Conservation (phyloP, 371 early-diverging fungal genomes). For the Mortierella polycephala region DNA sequence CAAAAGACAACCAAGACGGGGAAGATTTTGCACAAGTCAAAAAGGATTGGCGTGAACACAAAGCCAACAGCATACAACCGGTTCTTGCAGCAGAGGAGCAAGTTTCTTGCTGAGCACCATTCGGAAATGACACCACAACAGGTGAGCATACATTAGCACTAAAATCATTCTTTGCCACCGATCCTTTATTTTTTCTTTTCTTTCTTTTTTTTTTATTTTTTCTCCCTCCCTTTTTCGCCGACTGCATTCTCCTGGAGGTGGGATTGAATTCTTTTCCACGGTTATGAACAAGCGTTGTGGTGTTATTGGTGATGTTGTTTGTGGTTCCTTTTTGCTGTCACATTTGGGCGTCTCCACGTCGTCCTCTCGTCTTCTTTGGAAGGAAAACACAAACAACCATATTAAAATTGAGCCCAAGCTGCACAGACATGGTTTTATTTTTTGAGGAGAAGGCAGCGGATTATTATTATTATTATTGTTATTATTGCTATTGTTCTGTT, state of each 20-base stretch:
- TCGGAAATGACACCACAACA: constrained; percentile 29
- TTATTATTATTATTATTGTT: too few species aligned
- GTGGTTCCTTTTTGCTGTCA: neutral
- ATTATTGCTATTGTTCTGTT: too few species aligned
- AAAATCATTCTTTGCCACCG: neutral
- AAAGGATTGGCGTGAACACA: constrained; percentile 16
- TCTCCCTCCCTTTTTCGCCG: too few species aligned
- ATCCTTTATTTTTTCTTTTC: neutral
- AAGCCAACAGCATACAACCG: constrained; percentile 32
- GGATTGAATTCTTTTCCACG: too few species aligned
- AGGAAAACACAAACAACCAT: neutral
- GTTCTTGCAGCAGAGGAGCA: constrained; percentile 38
- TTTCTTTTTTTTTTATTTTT: neutral
- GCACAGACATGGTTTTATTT: too few species aligned
- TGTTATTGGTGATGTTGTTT: neutral
- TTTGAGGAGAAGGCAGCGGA: too few species aligned
- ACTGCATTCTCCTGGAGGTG: too few species aligned
- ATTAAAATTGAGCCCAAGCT: neutral
- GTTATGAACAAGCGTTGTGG: neutral
- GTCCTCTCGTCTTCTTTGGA: too few species aligned
- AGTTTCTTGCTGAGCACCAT: constrained; percentile 6
- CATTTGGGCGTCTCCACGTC: too few species aligned
- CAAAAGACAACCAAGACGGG: constrained; percentile 47
- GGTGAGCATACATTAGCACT: constrained; percentile 8
- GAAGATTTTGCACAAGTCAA: constrained; percentile 28